A percentile compares a stretch with the other conserved stretches of the same genome.
Evolutionary conservation across 768 basidiomycete genomes (phyloP).

Genomic region (Hysterangium stoloniferum): DNA sequence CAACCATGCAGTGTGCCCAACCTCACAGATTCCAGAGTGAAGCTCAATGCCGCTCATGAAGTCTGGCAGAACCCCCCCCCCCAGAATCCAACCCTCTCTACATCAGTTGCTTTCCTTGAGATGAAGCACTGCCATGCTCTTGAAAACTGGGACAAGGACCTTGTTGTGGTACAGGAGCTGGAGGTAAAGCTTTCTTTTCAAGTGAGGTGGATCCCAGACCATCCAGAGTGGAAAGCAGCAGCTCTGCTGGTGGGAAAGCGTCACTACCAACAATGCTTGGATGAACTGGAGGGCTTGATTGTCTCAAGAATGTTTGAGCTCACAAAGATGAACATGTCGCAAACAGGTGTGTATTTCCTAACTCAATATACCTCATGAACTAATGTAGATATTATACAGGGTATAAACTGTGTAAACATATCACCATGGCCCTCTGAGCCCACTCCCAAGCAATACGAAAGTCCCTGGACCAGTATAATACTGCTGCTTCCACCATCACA

Average conservation of each 20-base stretch:
- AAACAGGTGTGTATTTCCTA: slow-evolving; percentile 16
- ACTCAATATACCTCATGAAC: not conserved
- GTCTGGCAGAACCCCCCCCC: too few relatives aligned
- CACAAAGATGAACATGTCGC: slow-evolving; percentile 17
- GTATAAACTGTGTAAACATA: slow-evolving; percentile 28
- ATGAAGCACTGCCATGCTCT: too few relatives aligned
- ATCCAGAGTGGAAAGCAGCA: slow-evolving; percentile 11
- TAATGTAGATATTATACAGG: slow-evolving; percentile 22
- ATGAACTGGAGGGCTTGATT: slow-evolving; percentile 23
- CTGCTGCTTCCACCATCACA: slow-evolving; percentile 15
- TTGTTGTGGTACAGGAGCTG: too few relatives aligned
- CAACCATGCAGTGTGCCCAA: too few relatives aligned
- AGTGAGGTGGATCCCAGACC: slow-evolving; percentile 13
- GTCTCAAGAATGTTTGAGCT: slow-evolving; percentile 25
- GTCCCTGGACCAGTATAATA: slow-evolving; percentile 27
- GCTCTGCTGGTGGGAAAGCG: slow-evolving; percentile 3
- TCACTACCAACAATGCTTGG: slow-evolving; percentile 18
- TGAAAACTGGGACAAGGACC: too few relatives aligned
- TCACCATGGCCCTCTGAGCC: slow-evolving; percentile 25
- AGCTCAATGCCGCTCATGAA: too few relatives aligned
- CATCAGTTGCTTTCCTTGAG: too few relatives aligned
- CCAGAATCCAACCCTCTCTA: too few relatives aligned
- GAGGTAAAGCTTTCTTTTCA: slow-evolving; percentile 14
- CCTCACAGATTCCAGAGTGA: too few relatives aligned
- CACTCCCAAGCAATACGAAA: slow-evolving; percentile 25